Conservation (phyloP, 805 yeast genomes). For the Deakozyma indianensis region DNA sequence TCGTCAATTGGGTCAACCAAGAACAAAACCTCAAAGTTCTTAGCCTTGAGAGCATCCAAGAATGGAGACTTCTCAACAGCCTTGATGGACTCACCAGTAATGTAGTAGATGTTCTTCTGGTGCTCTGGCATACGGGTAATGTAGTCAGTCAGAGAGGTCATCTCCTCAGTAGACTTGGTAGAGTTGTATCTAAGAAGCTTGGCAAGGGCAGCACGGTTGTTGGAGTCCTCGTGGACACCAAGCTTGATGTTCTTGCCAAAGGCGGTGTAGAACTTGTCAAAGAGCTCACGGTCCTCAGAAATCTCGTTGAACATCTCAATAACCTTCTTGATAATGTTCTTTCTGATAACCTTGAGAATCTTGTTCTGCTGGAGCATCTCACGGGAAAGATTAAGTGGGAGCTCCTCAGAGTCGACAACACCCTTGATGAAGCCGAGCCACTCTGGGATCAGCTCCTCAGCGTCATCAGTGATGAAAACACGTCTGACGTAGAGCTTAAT, state of each 20-base stretch:
- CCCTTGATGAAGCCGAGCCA: slow-evolving; percentile 97
- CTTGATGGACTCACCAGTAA: slow-evolving; percentile 97
- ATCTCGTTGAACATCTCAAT: slow-evolving; percentile 98
- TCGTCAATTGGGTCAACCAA: slow-evolving; percentile 99
- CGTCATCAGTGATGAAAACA: slow-evolving; percentile 98
- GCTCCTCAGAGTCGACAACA: slow-evolving; percentile 99
- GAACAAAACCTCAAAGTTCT: slow-evolving; percentile 96
- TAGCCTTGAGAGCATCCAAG: slow-evolving; percentile 96
- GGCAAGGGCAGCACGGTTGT: slow-evolving; percentile 91
- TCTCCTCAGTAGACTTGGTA: slow-evolving; percentile 87
- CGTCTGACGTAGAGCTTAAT: slow-evolving; percentile 98
- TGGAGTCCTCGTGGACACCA: slow-evolving; percentile 98
- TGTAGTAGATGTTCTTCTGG: slow-evolving; percentile 98
- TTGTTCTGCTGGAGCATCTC: slow-evolving; percentile 99
- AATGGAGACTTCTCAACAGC: slow-evolving; percentile 98
- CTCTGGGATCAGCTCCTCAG: slow-evolving; percentile 98
- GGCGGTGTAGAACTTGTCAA: slow-evolving; percentile 95
- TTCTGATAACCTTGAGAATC: slow-evolving; percentile 97
- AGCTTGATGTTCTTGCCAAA: slow-evolving; percentile 96
- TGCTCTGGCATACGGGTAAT: slow-evolving; percentile 99
- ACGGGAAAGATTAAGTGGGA: slow-evolving; percentile 99
- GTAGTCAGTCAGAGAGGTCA: slow-evolving; percentile 90
- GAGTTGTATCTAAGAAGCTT: slow-evolving; percentile 95
- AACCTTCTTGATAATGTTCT: slow-evolving; percentile 96
- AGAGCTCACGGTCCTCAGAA: slow-evolving; percentile 97